A percentile compares a stretch with the other conserved stretches of the same genome.
Conservation (phyloP, 73 alveolate genomes). For the Paramecium biaurelia region DNA sequence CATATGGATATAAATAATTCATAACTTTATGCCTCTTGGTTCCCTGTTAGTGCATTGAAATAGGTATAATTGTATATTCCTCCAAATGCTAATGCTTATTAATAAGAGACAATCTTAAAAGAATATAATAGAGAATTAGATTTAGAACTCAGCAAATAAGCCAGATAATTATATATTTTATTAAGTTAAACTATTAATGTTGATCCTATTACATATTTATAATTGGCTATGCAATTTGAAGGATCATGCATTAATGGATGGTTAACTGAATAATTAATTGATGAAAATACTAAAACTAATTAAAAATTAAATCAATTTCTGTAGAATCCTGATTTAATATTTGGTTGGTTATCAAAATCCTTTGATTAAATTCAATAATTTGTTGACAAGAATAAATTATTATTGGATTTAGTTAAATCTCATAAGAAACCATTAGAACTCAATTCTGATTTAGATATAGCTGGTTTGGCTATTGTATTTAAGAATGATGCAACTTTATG, state of each 20-base stretch:
- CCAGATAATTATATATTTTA: background rate
- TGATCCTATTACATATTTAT: background rate
- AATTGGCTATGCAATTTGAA: background rate
- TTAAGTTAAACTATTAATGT: background rate
- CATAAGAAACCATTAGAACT: background rate
- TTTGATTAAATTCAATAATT: background rate
- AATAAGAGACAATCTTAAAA: background rate
- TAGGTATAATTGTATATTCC: slow-evolving; percentile 7
- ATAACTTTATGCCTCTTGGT: background rate
- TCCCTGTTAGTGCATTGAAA: slow-evolving; percentile 8
- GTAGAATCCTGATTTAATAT: background rate
- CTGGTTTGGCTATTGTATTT: slow-evolving; percentile 78
- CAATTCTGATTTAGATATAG: background rate
- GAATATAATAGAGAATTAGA: background rate
- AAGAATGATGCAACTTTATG: slow-evolving; percentile 74
- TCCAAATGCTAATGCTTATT: background rate
- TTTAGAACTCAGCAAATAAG: background rate
- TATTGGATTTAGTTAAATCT: slow-evolving; percentile 3
- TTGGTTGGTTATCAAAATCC: background rate
- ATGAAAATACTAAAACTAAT: background rate
- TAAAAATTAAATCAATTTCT: background rate
- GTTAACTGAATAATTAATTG: background rate
- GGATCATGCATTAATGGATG: slow-evolving; percentile 43
- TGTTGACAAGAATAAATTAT: background rate
- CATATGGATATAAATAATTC: slow-evolving; percentile 45